Conservation (phyloP, 2,329 filamentous ascomycete species). For the Aureobasidium sp. region DNA sequence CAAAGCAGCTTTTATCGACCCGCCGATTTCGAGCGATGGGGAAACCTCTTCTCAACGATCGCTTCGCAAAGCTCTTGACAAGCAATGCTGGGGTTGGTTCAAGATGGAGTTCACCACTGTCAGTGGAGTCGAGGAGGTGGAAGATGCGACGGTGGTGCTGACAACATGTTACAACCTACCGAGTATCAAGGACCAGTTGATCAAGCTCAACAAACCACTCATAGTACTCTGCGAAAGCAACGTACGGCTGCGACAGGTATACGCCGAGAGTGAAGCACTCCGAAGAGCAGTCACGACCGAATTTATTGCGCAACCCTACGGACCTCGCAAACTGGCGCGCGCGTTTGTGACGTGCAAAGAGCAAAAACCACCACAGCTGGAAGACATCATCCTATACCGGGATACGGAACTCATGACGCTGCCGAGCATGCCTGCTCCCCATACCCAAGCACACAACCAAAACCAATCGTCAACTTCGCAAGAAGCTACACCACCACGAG, state of each 20-base stretch:
- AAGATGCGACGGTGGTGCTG: neutral
- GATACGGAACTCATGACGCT: neutral
- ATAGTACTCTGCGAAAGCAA: constrained; percentile 19
- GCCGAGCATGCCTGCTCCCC: neutral
- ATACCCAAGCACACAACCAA: neutral
- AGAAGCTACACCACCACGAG: neutral
- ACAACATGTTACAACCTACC: neutral
- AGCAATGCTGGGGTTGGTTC: constrained; percentile 6
- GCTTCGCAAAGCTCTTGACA: neutral
- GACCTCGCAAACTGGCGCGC: constrained; percentile 13
- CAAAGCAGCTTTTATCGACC: neutral
- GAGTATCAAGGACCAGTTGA: neutral
- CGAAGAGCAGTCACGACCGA: neutral
- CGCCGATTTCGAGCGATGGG: neutral
- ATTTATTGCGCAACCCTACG: constrained; percentile 14
- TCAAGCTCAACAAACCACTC: neutral
- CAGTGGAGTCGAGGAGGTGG: neutral
- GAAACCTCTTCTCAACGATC: neutral
- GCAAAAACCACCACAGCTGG: neutral
- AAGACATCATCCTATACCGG: neutral
- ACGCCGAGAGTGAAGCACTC: neutral
- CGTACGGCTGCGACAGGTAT: neutral
- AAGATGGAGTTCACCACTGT: neutral
- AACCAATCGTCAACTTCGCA: neutral
- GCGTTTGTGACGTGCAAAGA: neutral